Evolutionary conservation across 2,329 filamentous ascomycete species (phyloP), one percentile per base, ranked within the genome.

Genomic region (Beauveria pseudobassiana): DNA sequence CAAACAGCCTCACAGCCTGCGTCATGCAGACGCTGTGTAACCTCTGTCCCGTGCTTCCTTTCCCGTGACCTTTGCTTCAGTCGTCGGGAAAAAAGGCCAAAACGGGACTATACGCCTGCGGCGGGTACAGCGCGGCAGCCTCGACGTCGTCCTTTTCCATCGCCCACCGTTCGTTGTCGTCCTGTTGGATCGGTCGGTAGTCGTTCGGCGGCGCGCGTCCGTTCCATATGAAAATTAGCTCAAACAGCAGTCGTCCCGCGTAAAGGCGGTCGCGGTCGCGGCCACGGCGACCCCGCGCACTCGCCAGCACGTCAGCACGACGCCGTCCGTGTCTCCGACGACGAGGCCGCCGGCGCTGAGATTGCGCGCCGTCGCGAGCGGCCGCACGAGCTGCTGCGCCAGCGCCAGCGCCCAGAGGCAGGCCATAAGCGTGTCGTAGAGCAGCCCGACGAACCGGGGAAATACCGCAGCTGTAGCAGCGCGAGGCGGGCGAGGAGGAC

Each of bases 31-130:
- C 7, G 24, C 24, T 20, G 38, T 59, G 48, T 38, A 28, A 52
- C 48, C 38, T 45, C 38, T 26, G 22, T 14, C 51, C 7, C 16
- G 7, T 7, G 22, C 12, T 24, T 48, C 12, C 38, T 12, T 12
- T 12, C 40, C 18, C 40, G 20, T 53, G 34, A 18, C 6, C 7
- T 1, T 2, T 38, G 5, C 12, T 38, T 38, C 34, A 40, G 40
- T 46, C 26, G 59, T 42, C 45, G 18, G 70, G 69, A 24, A 73
- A 72, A 58, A 73, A 73, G 12, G 72, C 72, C 34, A 74, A 50
- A 24, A 74, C 71, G 1, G 72, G 72, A 52, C 71, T 73, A 1
- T 72, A 46, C 3, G 66, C 67, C 38, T 65, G 42, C 7, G 1
- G 34, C 2, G 10, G 26, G 14, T 38, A 42, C 7, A 56, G 9